Conservation (phyloP, 495 filamentous ascomycete genomes). For the Hypoxylon rickii region DNA sequence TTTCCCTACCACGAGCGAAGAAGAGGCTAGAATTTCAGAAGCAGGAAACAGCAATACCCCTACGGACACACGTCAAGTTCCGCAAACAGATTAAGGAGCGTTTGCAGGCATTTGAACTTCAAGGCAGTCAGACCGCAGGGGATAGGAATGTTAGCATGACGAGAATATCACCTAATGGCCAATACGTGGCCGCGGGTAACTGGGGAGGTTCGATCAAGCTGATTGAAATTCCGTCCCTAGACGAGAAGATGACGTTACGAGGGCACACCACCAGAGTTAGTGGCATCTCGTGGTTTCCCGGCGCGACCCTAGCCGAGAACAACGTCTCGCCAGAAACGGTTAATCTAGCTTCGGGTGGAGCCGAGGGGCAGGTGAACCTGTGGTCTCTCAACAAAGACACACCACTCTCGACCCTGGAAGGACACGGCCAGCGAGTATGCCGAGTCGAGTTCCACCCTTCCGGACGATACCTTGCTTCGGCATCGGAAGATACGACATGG, state of each 20-base stretch:
- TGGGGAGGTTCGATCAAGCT: conserved; percentile 89
- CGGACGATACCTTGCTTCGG: conserved; percentile 86
- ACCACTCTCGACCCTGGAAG: conserved; percentile 80
- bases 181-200: conserved; percentile 85
- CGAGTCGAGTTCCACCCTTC: conserved; percentile 94
- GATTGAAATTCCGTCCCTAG: conserved; percentile 79
- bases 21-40: conserved; percentile 74
- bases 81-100: conserved; percentile 87
- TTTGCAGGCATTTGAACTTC: conserved; percentile 80
- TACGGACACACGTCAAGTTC: conserved; percentile 88
- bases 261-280: conserved; percentile 88
- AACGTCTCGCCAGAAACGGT: conserved; percentile 73
- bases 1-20: conserved; percentile 82
- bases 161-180: conserved; percentile 84
- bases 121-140: conserved; percentile 88
- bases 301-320: conserved; percentile 70
- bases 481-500: conserved; percentile 97
- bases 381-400: conserved; percentile 87
- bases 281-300: conserved; percentile 87
- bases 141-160: conserved; percentile 89
- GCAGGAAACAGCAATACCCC: conserved; percentile 75
- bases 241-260: conserved; percentile 71
- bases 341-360: conserved; percentile 89
- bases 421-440: conserved; percentile 85
- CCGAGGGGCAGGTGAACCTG: conserved; percentile 85